Percentiles rank a stretch among this genome's conserved stretches.
Evolutionary conservation across 2,329 filamentous ascomycete species (phyloP).

Genomic region (Neonectria hederae): DNA sequence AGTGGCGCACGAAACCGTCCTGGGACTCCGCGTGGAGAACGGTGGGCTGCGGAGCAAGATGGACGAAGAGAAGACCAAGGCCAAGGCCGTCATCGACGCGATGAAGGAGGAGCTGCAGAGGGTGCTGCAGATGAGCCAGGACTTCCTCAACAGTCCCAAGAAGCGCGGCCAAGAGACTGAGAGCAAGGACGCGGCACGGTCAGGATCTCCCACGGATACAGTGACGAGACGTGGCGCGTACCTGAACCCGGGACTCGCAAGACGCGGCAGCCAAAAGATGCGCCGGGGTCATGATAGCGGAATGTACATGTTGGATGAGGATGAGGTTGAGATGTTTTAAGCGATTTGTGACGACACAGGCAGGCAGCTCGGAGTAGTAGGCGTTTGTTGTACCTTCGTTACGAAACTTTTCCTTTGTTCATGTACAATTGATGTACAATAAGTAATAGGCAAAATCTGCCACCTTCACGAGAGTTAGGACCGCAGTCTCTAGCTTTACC

Average conservation of each 20-base stretch:
- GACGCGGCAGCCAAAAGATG: slow-evolving; percentile 50
- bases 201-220: slow-evolving; percentile 23
- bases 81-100: slow-evolving; percentile 56
- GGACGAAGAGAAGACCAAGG: slow-evolving; percentile 51
- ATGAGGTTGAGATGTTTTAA: slow-evolving; percentile 52
- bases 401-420: slow-evolving; percentile 22
- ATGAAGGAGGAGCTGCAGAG: slow-evolving; percentile 63
- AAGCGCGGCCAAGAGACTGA: slow-evolving; percentile 15
- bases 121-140: slow-evolving; percentile 57
- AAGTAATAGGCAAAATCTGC: not conserved
- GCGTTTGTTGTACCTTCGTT: slow-evolving; percentile 30
- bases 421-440: slow-evolving; percentile 10
- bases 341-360: not conserved
- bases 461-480: no score
- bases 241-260: slow-evolving; percentile 42
- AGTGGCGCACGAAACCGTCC: slow-evolving; percentile 57
- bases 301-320: slow-evolving; percentile 64
- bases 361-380: slow-evolving; percentile 9
- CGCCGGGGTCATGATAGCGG: slow-evolving; percentile 63
- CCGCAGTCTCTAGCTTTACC: not conserved
- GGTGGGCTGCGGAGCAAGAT: slow-evolving; percentile 48
- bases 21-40: slow-evolving; percentile 58
- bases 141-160: slow-evolving; percentile 51
- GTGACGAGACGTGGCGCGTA: slow-evolving; percentile 33
- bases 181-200: slow-evolving; percentile 1